Evolutionary conservation across 2,329 filamentous ascomycete species (phyloP), one percentile per base, ranked within the genome.

Genomic region (Nigrospora osmanthi): DNA sequence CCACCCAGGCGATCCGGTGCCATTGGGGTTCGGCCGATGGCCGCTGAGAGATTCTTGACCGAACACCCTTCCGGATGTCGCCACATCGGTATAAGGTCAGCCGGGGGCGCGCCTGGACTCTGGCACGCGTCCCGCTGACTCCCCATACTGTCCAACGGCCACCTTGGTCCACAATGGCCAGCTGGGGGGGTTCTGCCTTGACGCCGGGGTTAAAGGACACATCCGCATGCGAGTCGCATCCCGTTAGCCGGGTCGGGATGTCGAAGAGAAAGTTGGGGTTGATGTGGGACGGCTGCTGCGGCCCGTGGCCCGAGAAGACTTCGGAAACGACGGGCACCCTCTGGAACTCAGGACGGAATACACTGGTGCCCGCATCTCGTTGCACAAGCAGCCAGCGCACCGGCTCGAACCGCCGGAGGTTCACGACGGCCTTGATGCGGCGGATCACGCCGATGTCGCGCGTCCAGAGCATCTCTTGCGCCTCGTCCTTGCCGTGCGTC

Each of bases 81-180:
- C 76, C 76, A 43, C 65, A 66, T 42, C 62, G 60, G 15, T 45
- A 55, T 32, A 66, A 55, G 9, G 58, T 58, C 15, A 64, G 57
- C 11, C 54, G 65, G 31, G 64, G 52, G 10, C 54, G 61, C 30
- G 58, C 65, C 16, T 63, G 60, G 17, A 61, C 57, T 11, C 60
- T 56, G 15, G 62, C 50, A 47, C 59, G 56, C 49, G 56, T 67
- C 44, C 65, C 67, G 12, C 54, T 52, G 19, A 85, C 64, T 48
- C 85, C 72, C 80, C 83, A 88, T 4, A 88, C 61, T 37, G 69
- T 80, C 86, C 85, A 90, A 46, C 67, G 69, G 1, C 84, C 85
- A 32, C 65, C 65, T 42, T 78, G 70, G 54, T 89, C 83, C 15
- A 89, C 68, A 23, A 89, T 68, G 14, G 73, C 81, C 43, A 89